Percentiles rank a stretch among this genome's conserved stretches.
Evolutionary conservation across 2,329 filamentous ascomycete species (phyloP).

Genomic region (Basipetospora sp.): DNA sequence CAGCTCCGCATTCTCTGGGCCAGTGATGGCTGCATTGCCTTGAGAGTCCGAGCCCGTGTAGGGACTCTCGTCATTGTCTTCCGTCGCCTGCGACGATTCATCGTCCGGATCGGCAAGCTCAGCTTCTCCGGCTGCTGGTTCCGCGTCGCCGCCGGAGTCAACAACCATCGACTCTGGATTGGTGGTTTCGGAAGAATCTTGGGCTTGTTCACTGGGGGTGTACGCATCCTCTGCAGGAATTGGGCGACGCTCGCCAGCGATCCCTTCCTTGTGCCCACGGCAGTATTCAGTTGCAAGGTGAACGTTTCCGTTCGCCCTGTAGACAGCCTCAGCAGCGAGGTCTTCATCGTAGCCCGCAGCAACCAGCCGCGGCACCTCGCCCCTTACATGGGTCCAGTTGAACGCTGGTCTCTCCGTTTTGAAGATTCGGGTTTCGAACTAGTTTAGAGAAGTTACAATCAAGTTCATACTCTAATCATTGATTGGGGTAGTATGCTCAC

Average conservation of each 20-base stretch:
- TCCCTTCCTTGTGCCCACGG: conserved; percentile 41
- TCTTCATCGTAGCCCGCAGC: conserved; percentile 31
- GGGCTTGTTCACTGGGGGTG: conserved; percentile 14
- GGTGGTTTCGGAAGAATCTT: conserved; percentile 6
- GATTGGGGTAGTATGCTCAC: too few species aligned
- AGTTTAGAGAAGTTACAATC: too few species aligned
- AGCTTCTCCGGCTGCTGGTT: conserved; percentile 10
- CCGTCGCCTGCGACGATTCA: conserved; percentile 7
- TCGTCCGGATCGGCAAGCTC: conserved; percentile 12
- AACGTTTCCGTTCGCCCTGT: conserved; percentile 58
- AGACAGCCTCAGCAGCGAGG: conserved; percentile 65
- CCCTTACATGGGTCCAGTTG: conserved; percentile 25
- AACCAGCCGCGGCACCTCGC: conserved; percentile 19
- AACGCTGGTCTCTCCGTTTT: conserved; percentile 30
- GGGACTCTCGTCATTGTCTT: conserved; percentile 8
- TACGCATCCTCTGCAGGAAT: conserved; percentile 47
- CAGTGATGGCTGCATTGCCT: conserved; percentile 11
- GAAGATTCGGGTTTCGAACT: conserved; percentile 18
- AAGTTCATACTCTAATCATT: too few species aligned
- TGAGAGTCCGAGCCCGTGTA: conserved; percentile 10
- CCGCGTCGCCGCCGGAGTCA: conserved; percentile 13
- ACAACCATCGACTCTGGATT: conserved; percentile 19
- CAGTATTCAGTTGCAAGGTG: conserved; percentile 60
- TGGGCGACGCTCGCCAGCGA: conserved; percentile 48
- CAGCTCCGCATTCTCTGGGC: conserved; percentile 13